Percentiles rank a stretch among this genome's conserved stretches.
Conservation (phyloP, 2,329 filamentous ascomycete species). For the Lasiodiplodia citricola region DNA sequence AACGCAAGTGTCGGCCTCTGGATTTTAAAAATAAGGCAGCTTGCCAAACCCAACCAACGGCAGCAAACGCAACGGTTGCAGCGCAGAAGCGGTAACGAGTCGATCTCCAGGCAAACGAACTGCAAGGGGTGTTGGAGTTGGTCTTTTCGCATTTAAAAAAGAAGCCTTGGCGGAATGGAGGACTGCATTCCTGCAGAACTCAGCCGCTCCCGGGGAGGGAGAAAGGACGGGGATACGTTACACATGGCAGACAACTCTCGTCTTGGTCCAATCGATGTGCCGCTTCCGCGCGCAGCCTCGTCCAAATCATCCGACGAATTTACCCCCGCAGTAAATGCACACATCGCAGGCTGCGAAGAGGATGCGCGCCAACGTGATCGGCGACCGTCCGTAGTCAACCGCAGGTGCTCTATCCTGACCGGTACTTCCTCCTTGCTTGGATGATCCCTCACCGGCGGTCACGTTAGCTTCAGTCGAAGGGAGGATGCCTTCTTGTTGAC, state of each 20-base stretch:
- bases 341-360: slow-evolving; percentile 43
- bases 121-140: slow-evolving; percentile 13
- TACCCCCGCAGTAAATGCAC: slow-evolving; percentile 46
- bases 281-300: neutral
- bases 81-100: neutral
- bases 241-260: slow-evolving; percentile 1
- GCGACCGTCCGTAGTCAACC: neutral
- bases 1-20: neutral
- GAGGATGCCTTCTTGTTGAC: slow-evolving; percentile 1
- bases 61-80: slow-evolving; percentile 7
- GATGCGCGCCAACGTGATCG: slow-evolving; percentile 36
- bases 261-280: neutral
- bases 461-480: slow-evolving; percentile 14
- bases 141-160: neutral
- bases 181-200: slow-evolving; percentile 1
- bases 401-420: neutral
- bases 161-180: slow-evolving; percentile 13
- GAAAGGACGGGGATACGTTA: neutral
- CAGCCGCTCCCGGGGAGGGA: slow-evolving; percentile 8
- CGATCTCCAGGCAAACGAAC: slow-evolving; percentile 10
- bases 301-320: slow-evolving; percentile 35
- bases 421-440: slow-evolving; percentile 20
- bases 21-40: neutral
- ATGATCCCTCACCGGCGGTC: neutral
- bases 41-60: neutral